Conservation (phyloP, 2,329 filamentous ascomycete genomes). For the Aspergillus tamarii region DNA sequence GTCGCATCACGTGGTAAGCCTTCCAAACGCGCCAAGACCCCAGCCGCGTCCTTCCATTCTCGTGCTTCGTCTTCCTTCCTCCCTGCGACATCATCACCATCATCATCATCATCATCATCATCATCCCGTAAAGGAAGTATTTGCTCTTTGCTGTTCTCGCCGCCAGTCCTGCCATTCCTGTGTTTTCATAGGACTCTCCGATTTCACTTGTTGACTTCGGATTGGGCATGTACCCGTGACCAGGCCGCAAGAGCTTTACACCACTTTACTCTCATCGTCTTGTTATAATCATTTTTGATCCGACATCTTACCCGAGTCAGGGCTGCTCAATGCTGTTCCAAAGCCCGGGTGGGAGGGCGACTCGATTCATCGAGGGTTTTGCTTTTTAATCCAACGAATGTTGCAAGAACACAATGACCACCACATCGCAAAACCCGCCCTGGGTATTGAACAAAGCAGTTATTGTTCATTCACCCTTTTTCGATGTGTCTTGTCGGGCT, state of each 20-base stretch:
- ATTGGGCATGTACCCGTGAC: slow-evolving; percentile 24
- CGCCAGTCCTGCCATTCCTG: slow-evolving; percentile 28
- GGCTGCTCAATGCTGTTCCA: slow-evolving; percentile 24
- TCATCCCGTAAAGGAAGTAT: slow-evolving; percentile 14
- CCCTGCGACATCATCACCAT: slow-evolving; percentile 1
- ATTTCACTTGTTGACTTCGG: slow-evolving; percentile 22
- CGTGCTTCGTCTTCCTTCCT: slow-evolving; percentile 1
- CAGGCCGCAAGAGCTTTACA: slow-evolving; percentile 21
- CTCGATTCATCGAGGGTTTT: slow-evolving; percentile 27
- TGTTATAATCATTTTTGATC: slow-evolving; percentile 9
- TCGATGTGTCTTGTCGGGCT: slow-evolving; percentile 17
- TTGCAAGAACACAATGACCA: slow-evolving; percentile 20
- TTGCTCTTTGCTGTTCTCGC: slow-evolving; percentile 22
- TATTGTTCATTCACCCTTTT: slow-evolving; percentile 18
- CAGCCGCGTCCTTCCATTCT: slow-evolving; percentile 2
- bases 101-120: background rate
- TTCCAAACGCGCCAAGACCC: background rate
- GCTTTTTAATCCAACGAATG: slow-evolving; percentile 15
- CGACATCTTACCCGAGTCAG: slow-evolving; percentile 23
- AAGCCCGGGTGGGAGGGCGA: slow-evolving; percentile 29
- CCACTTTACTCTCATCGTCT: slow-evolving; percentile 16
- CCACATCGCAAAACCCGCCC: slow-evolving; percentile 14
- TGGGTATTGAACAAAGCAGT: slow-evolving; percentile 22
- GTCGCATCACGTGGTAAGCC: background rate
- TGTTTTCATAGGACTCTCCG: slow-evolving; percentile 27